These are phyloP conservation scores for Aspergillus ochraceoroseus DNA, from an alignment of 2,329 filamentous ascomycete species.

Conservation along the genomic window DNA sequence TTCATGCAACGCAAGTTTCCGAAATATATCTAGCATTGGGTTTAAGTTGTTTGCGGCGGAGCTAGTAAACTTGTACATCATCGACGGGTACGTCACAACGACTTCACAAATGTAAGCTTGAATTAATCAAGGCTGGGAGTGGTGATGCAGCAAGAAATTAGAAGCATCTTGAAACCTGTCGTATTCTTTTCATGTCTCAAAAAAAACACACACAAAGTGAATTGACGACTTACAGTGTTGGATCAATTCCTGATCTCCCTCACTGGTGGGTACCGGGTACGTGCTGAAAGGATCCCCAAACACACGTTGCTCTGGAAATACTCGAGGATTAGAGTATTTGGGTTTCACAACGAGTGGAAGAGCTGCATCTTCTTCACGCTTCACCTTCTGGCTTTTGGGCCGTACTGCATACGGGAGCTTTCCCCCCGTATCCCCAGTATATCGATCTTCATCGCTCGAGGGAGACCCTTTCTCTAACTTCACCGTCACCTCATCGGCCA, in stretches of 20 bases:
- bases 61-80: conserved; percentile 34
- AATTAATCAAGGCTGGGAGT: no score
- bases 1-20: conserved; percentile 29
- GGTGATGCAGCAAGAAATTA: background rate
- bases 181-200: no score
- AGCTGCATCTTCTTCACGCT: conserved; percentile 14
- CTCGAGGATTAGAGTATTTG: conserved; percentile 15
- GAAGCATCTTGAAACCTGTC: background rate
- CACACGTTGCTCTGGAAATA: conserved; percentile 18
- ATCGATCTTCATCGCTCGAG: conserved; percentile 12
- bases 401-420: conserved; percentile 7
- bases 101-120: conserved; percentile 25
- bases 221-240: conserved; percentile 30
- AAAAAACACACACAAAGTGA: background rate
- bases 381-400: conserved; percentile 15
- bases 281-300: conserved; percentile 27
- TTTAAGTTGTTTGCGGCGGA: conserved; percentile 22
- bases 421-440: conserved; percentile 6
- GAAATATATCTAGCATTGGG: conserved; percentile 32
- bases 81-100: conserved; percentile 32
- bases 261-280: conserved; percentile 26
- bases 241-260: conserved; percentile 28
- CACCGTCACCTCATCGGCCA: conserved; percentile 4
- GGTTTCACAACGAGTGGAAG: conserved; percentile 6
- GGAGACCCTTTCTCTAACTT: conserved; percentile 9